These are phyloP conservation scores for Cajanus cajan DNA, from an alignment of 306 rosid species.

Conservation along the genomic window DNA sequence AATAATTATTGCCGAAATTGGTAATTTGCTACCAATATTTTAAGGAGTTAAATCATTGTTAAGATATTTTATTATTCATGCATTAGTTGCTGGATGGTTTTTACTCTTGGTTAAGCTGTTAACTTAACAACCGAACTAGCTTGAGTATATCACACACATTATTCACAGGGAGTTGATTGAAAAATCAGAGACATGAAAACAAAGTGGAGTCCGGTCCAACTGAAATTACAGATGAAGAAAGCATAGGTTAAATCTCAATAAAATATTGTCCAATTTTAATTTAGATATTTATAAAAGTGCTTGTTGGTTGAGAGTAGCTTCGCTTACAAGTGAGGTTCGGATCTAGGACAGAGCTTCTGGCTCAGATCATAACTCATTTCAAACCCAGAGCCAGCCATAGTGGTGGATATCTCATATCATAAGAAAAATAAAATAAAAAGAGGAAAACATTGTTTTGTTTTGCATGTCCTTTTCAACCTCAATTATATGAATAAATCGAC, in stretches of 20 bases:
- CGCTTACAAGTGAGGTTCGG: constrained; percentile 46
- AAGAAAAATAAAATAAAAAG: background rate
- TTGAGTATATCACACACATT: constrained; percentile 34
- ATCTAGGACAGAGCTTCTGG: background rate
- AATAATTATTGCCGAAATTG: background rate
- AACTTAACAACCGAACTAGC: constrained; percentile 13
- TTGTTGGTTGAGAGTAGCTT: constrained; percentile 38
- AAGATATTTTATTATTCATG: background rate
- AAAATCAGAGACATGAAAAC: background rate
- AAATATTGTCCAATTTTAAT: background rate
- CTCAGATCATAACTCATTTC: background rate
- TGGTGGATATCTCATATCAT: background rate
- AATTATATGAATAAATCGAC: background rate
- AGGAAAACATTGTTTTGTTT: background rate
- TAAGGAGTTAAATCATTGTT: background rate
- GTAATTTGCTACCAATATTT: background rate
- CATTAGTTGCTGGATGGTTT: background rate
- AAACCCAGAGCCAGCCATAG: background rate
- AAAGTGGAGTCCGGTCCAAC: constrained; percentile 35
- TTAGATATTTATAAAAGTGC: constrained; percentile 1
- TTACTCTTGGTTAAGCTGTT: constrained; percentile 31
- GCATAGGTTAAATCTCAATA: background rate
- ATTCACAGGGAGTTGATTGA: background rate
- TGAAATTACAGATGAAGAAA: constrained; percentile 3
- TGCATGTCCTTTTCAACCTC: background rate